Conservation (phyloP, 2,329 filamentous ascomycete genomes). For the Verticillium nonalfalfae region DNA sequence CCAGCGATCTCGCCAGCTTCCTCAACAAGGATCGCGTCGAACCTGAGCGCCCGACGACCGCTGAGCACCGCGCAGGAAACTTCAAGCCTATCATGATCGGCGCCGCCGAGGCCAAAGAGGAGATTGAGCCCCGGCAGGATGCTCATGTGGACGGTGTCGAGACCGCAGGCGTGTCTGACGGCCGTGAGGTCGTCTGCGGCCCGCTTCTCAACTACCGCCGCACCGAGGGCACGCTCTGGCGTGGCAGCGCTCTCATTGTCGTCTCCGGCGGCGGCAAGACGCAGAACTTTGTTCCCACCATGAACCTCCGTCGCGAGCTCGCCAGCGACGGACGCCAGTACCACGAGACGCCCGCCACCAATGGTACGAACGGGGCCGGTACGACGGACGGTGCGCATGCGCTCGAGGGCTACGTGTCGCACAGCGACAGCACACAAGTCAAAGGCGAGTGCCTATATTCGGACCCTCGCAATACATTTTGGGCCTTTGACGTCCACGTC, state of each 20-base stretch:
- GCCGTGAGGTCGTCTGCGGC: conserved; percentile 60
- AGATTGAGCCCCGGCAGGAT: conserved; percentile 7
- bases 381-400: neutral
- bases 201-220: conserved; percentile 73
- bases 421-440: conserved; percentile 24
- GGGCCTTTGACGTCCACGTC: conserved; percentile 79
- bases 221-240: conserved; percentile 66
- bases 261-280: conserved; percentile 62
- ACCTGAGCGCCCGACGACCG: conserved; percentile 20
- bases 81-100: conserved; percentile 45
- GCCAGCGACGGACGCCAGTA: conserved; percentile 15
- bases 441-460: conserved; percentile 56
- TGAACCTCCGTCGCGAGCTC: conserved; percentile 44
- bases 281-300: conserved; percentile 50
- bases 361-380: conserved; percentile 19
- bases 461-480: conserved; percentile 72
- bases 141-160: conserved; percentile 6
- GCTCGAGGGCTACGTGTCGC: neutral
- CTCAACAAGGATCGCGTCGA: conserved; percentile 49
- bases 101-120: conserved; percentile 25
- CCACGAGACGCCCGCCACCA: conserved; percentile 19
- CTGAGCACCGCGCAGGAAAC: conserved; percentile 23
- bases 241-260: conserved; percentile 81
- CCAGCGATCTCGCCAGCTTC: conserved; percentile 48
- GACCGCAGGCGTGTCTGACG: conserved; percentile 24